These are phyloP conservation scores for Saccharomyces jurei DNA, from an alignment of 805 yeast species.

Conservation along the genomic window DNA sequence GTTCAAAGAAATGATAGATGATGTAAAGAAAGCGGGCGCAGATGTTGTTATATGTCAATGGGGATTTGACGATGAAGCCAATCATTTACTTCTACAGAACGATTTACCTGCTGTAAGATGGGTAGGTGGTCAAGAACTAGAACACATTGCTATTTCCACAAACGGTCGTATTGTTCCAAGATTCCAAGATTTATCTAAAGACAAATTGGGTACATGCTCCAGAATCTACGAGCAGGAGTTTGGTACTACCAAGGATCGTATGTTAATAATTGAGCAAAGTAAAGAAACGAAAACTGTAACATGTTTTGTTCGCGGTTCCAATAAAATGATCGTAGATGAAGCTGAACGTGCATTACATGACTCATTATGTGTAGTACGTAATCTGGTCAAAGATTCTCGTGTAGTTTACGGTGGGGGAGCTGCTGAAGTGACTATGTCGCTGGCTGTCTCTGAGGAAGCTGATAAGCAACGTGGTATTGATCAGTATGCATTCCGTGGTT, in stretches of 20 bases:
- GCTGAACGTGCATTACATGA: constrained; percentile 95
- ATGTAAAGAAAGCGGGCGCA: constrained; percentile 85
- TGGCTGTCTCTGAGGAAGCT: constrained; percentile 86
- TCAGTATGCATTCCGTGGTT: constrained; percentile 96
- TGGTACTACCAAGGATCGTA: constrained; percentile 93
- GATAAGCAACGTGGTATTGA: constrained; percentile 91
- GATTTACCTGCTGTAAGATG: constrained; percentile 94
- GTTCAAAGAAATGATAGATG: constrained; percentile 81
- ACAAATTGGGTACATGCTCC: constrained; percentile 85
- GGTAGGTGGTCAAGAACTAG: constrained; percentile 98
- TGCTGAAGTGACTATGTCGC: constrained; percentile 87
- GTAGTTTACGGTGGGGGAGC: constrained; percentile 99
- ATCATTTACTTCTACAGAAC: constrained; percentile 81
- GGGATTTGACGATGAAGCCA: constrained; percentile 99
- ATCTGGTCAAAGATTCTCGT: constrained; percentile 81
- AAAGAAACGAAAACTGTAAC: constrained; percentile 84
- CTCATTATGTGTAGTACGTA: constrained; percentile 94
- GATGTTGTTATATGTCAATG: constrained; percentile 96
- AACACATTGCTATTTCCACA: constrained; percentile 93
- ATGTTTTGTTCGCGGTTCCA: constrained; percentile 88
- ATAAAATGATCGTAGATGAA: constrained; percentile 96
- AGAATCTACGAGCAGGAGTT: constrained; percentile 78
- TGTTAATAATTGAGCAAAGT: constrained; percentile 89
- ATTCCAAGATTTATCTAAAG: constrained; percentile 79
- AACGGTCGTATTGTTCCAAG: constrained; percentile 95